Percentiles rank a stretch among this genome's conserved stretches.
These are phyloP conservation scores for Boletales sp. DNA, from an alignment of 768 basidiomycete genomes.

Conservation along the genomic window DNA sequence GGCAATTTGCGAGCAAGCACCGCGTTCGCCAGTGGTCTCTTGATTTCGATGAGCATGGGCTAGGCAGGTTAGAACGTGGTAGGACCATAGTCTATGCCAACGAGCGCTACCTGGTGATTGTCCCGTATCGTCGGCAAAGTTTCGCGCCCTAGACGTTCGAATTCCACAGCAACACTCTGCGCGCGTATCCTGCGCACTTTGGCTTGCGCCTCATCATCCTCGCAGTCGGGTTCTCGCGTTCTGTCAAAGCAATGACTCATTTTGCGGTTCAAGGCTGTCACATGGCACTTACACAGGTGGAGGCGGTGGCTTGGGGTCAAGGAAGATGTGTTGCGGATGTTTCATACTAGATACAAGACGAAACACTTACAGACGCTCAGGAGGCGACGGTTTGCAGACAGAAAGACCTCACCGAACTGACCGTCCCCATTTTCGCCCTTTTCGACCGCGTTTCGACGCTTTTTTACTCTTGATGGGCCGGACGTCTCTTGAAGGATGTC, in stretches of 20 bases:
- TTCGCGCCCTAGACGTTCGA: conserved; percentile 20
- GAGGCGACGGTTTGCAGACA: background rate
- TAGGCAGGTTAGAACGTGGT: conserved; percentile 4
- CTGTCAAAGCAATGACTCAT: conserved; percentile 24
- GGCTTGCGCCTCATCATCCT: conserved; percentile 46
- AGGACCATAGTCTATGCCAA: background rate
- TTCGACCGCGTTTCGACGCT: conserved; percentile 4
- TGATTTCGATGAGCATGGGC: conserved; percentile 9
- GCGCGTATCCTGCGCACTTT: conserved; percentile 39
- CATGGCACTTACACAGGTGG: conserved; percentile 33
- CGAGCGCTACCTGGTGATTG: conserved; percentile 16
- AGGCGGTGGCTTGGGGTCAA: conserved; percentile 39
- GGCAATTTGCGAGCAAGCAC: conserved; percentile 8
- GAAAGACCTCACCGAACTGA: background rate
- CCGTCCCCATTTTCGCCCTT: background rate
- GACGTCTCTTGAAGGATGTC: conserved; percentile 4
- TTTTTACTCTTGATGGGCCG: background rate
- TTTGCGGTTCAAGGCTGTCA: background rate
- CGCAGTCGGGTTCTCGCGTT: conserved; percentile 45
- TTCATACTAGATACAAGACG: conserved; percentile 42
- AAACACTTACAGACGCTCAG: conserved; percentile 35
- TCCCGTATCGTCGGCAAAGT: conserved; percentile 15
- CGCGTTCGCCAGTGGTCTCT: background rate
- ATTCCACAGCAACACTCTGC: conserved; percentile 38
- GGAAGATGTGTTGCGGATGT: conserved; percentile 36